These are phyloP conservation scores for Cinnamomum micranthum DNA, from an alignment of 164 flowering plant genomes.

Conservation along the genomic window DNA sequence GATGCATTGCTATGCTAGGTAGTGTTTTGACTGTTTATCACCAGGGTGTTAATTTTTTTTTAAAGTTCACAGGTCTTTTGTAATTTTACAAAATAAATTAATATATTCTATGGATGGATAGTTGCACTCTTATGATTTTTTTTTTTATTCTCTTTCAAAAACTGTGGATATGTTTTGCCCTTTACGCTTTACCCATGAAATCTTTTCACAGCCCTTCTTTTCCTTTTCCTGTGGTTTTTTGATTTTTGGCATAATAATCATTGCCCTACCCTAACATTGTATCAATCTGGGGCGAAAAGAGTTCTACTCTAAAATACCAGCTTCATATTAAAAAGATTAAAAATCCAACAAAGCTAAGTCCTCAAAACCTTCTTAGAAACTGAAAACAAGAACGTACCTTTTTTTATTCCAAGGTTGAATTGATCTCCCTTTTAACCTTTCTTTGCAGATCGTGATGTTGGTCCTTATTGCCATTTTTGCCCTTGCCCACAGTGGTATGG, in stretches of 20 bases:
- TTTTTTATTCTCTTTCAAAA: no score
- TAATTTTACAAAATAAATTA: no score
- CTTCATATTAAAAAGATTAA: no score
- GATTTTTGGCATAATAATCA: not conserved
- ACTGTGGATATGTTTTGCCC: not conserved
- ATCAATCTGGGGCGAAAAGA: no score
- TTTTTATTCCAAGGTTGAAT: not conserved
- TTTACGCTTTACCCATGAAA: not conserved
- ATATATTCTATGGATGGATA: not conserved
- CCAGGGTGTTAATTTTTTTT: not conserved
- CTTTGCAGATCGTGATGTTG: constrained; percentile 81
- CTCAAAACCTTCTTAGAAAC: no score
- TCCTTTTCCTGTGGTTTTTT: not conserved
- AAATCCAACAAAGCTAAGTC: no score
- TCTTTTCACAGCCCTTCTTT: not conserved
- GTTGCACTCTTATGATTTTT: no score
- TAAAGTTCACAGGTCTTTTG: not conserved
- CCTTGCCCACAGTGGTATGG: constrained; percentile 86
- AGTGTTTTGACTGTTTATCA: not conserved
- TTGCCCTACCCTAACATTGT: no score
- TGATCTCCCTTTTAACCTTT: not conserved
- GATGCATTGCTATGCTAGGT: not conserved
- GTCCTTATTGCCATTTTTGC: constrained; percentile 78
- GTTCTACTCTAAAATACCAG: no score
- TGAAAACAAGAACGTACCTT: not conserved